Evolutionary conservation across 305 asterid species (phyloP), one percentile per base, ranked within the genome.

Genomic region (Solanum hybrid): DNA sequence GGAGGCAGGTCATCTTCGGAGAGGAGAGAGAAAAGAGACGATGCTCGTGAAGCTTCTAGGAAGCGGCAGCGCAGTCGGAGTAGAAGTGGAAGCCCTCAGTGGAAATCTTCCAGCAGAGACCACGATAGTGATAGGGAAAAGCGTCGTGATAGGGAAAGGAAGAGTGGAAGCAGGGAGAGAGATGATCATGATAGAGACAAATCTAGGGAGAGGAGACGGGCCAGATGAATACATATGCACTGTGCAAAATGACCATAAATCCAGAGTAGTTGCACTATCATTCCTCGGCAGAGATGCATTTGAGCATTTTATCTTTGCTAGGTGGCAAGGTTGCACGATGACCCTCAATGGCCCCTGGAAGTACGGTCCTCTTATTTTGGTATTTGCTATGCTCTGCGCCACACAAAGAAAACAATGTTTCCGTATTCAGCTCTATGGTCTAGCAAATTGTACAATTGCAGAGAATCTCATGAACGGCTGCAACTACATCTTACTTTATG

Each of bases 31-130:
- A 90, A 88, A 87, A 94, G 93, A 77, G 95, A 94, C 14, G 93
- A 94, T 89, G 92, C 94, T n/a, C 93, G 91, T 1, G 98, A 94
- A 86, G 91, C 93, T 73, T 89, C 92, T 87, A 94, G 92, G 90
- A 97, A 95, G 93, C 97, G 96, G 42, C 97, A 90, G 17, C 95
- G 95, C 64, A 95, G 98, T 93, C 92, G 93, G 69, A 95, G 98
- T 90, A 89, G 94, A 91, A 97, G 99, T 27, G 92, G 89, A 86
- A 97, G 99, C 92, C 98, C 99, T 29, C 97, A 79, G 40, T 89
- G 96, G 89, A 95, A 93, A 91, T 92, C 93, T 79, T 92, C 95
- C 26, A 78, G 86, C 88, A 92, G 95, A 89, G 96, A 94, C 88
- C 92, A 95, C 37, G 97, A 51, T 75, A 92, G 94, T 90, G 95